Evolutionary conservation across 2,329 filamentous ascomycete species (phyloP).

Genomic region (Calcarisporium arbuscula): DNA sequence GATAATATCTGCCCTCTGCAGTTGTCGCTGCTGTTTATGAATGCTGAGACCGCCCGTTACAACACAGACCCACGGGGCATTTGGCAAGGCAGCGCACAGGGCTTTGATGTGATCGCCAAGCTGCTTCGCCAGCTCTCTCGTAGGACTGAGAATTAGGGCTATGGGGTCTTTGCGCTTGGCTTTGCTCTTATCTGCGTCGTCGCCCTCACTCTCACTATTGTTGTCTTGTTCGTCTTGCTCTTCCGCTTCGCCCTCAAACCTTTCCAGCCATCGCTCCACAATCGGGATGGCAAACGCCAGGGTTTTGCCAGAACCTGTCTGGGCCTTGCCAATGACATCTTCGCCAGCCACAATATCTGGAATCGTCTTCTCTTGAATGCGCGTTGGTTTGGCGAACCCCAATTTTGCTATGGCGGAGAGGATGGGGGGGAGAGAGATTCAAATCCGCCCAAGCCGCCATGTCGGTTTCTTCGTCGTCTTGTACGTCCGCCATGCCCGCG

Average conservation of each 20-base stretch:
- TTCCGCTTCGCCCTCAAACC: constrained; percentile 28
- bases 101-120: constrained; percentile 74
- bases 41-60: constrained; percentile 88
- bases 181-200: constrained; percentile 21
- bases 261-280: constrained; percentile 70
- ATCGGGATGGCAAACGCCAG: constrained; percentile 93
- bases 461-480: constrained; percentile 53
- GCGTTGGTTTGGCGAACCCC: constrained; percentile 73
- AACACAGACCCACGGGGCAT: constrained; percentile 69
- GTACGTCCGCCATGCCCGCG: constrained; percentile 42
- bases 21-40: constrained; percentile 86
- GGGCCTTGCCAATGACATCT: constrained; percentile 92
- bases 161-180: constrained; percentile 45
- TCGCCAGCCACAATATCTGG: constrained; percentile 76
- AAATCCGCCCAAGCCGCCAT: constrained; percentile 74
- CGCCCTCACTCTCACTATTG: constrained; percentile 25
- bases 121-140: constrained; percentile 89
- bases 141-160: constrained; percentile 82
- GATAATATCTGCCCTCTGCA: constrained; percentile 84
- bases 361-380: constrained; percentile 74
- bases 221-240: constrained; percentile 11
- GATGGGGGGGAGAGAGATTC: constrained; percentile 63
- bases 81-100: constrained; percentile 57
- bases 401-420: constrained; percentile 71
- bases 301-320: constrained; percentile 95